Evolutionary conservation across 2,329 filamentous ascomycete species (phyloP), one percentile per base, ranked within the genome.

Genomic region (Zasmidium angulare): DNA sequence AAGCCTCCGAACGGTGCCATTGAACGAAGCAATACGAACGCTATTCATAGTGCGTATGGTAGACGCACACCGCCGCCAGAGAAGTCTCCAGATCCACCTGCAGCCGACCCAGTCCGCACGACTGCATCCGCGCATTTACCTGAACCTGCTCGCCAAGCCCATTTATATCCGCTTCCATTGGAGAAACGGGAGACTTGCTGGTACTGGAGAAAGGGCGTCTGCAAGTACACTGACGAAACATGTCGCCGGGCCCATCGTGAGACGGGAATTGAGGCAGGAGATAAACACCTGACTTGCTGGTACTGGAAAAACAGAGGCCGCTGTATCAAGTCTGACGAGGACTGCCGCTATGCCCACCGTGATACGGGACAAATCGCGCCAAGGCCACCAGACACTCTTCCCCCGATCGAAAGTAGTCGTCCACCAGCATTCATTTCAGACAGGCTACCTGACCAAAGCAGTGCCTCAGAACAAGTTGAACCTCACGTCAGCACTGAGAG

Each of bases 61-160:
- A 52, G 63, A 55, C 46, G 61, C 19, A 55, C 55, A 12, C 56
- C 58, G 19, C 50, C 61, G 48, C 60, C 60, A 4, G 54, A 50
- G 26, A 24, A 48, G 11, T 22, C 36, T 14, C 20, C 14, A 48
- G 22, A 48, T 36, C 11, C 10, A 3, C 53, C 43, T 11, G 21
- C 43, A 19, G n/a, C 53, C 3, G 26, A 22, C 31, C 53, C 53
- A 11, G 49, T 40, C 12, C 49, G n/a, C 17, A 24, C 50, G 22
- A 31, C 4, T 4, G 12, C 6, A 10, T 3, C 36, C n/a, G n/a
- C 11, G 14, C 12, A 7, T 43, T 4, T 4, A 23, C 26, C 19
- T 10, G 26, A 48, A 29, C 23, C 14, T 17, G 46, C 23, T 36
- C 29, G 31, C 11, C n/a, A n/a, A n/a, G 23, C 26, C 10, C 22